phyloP scores from a whole-genome alignment of 2,329 filamentous ascomycete species.

The Periconia digitata region DNA sequence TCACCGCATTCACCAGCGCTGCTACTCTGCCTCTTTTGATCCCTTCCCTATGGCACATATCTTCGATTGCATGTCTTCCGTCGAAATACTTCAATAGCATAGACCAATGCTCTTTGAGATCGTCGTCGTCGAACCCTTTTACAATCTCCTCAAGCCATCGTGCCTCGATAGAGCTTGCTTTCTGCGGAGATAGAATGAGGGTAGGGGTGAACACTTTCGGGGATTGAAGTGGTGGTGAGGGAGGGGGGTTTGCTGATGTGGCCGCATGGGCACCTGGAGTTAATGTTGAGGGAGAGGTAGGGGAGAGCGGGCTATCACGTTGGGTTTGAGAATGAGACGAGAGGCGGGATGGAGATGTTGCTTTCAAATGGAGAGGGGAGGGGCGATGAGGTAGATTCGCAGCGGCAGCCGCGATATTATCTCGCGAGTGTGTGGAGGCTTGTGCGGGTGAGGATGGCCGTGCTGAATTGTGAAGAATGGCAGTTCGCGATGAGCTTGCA shows the following conservation, averaged over 20 bases:
- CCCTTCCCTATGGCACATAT: slow-evolving; percentile 80
- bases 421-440: slow-evolving; percentile 13
- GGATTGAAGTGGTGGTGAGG: slow-evolving; percentile 5
- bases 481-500: slow-evolving; percentile 37
- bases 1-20: slow-evolving; percentile 62
- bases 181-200: slow-evolving; percentile 72
- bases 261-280: background rate
- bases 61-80: slow-evolving; percentile 79
- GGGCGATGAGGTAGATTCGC: slow-evolving; percentile 27
- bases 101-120: slow-evolving; percentile 69
- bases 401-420: background rate
- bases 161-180: slow-evolving; percentile 75
- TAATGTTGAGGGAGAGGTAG: slow-evolving; percentile 5
- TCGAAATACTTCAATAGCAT: slow-evolving; percentile 84
- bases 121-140: slow-evolving; percentile 38
- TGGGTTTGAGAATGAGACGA: slow-evolving; percentile 16
- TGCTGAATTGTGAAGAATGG: slow-evolving; percentile 29
- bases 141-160: slow-evolving; percentile 60
- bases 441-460: slow-evolving; percentile 27
- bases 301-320: slow-evolving; percentile 8
- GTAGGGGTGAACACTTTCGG: slow-evolving; percentile 29
- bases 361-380: slow-evolving; percentile 36
- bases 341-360: slow-evolving; percentile 28
- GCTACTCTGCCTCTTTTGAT: slow-evolving; percentile 74
- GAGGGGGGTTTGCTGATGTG: slow-evolving; percentile 13